A percentile compares a stretch with the other conserved stretches of the same genome.
These are phyloP conservation scores for Aristolochia contorta DNA, from an alignment of 164 flowering plant species.

Conservation along the genomic window DNA sequence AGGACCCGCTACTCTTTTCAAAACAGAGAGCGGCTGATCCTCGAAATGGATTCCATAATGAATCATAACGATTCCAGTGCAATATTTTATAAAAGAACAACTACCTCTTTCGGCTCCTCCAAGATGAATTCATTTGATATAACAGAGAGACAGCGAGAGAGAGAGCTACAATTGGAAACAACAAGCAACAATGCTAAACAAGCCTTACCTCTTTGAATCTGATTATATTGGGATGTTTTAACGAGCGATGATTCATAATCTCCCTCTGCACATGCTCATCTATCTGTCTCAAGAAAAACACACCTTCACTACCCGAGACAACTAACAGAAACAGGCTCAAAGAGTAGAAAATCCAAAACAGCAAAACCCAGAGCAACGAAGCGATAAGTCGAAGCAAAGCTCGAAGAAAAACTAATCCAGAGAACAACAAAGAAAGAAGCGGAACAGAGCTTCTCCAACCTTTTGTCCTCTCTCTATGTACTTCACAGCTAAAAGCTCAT, in stretches of 20 bases:
- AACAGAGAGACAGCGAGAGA: neutral
- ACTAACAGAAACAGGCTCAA: neutral
- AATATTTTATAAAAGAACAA: neutral
- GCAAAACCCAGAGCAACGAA: constrained; percentile 4
- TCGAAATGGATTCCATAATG: neutral
- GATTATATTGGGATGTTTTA: constrained; percentile 65
- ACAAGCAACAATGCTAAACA: neutral
- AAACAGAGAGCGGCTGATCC: neutral
- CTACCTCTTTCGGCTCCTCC: no score
- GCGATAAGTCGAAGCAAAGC: neutral
- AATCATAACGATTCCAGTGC: neutral
- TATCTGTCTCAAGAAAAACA: constrained; percentile 31
- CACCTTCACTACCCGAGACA: neutral
- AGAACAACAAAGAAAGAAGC: neutral
- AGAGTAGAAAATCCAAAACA: neutral
- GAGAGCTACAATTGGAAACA: neutral
- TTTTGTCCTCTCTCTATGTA: constrained; percentile 66
- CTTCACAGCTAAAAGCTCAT: constrained; percentile 58
- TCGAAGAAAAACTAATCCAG: neutral
- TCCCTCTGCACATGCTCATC: constrained; percentile 83
- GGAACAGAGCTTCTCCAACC: constrained; percentile 21
- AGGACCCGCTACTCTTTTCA: neutral
- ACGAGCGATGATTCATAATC: constrained; percentile 75
- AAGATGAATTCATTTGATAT: neutral
- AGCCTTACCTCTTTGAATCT: constrained; percentile 61